Evolutionary conservation across 2,329 filamentous ascomycete genomes (phyloP).

Genomic region (Bretziella fagacearum): DNA sequence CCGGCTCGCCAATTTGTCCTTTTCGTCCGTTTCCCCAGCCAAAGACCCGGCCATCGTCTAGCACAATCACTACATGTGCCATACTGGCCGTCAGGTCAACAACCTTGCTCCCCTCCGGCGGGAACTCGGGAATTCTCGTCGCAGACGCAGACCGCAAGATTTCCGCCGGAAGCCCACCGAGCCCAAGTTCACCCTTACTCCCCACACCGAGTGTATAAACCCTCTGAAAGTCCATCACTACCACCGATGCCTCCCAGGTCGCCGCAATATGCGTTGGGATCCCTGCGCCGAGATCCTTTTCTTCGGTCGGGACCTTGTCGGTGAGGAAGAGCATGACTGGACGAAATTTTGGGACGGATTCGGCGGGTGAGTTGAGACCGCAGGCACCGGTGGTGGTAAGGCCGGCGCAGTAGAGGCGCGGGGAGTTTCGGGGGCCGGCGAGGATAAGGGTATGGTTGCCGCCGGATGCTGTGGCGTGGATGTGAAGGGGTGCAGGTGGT

Average conservation of each 20-base stretch:
- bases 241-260: conserved; percentile 60
- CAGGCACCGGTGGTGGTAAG: conserved; percentile 30
- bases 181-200: conserved; percentile 54
- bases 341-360: conserved; percentile 13
- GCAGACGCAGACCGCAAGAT: conserved; percentile 32
- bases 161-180: conserved; percentile 29
- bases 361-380: conserved; percentile 22
- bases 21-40: conserved; percentile 84
- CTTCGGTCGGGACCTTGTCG: neutral
- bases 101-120: conserved; percentile 40
- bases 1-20: conserved; percentile 55
- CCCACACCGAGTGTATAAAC: conserved; percentile 51
- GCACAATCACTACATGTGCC: conserved; percentile 57
- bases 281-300: conserved; percentile 12
- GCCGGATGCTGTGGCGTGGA: conserved; percentile 36
- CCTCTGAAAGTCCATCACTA: conserved; percentile 33
- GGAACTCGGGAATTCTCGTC: conserved; percentile 42
- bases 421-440: conserved; percentile 16
- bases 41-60: conserved; percentile 60
- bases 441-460: conserved; percentile 78
- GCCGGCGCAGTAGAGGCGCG: conserved; percentile 18
- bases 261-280: conserved; percentile 37
- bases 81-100: conserved; percentile 55
- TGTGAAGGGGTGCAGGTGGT: conserved; percentile 21
- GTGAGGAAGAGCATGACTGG: conserved; percentile 11